A percentile compares a stretch with the other conserved stretches of the same genome.
These are phyloP conservation scores for Neofusicoccum sp. DNA, from an alignment of 2,329 filamentous ascomycete species.

Conservation along the genomic window DNA sequence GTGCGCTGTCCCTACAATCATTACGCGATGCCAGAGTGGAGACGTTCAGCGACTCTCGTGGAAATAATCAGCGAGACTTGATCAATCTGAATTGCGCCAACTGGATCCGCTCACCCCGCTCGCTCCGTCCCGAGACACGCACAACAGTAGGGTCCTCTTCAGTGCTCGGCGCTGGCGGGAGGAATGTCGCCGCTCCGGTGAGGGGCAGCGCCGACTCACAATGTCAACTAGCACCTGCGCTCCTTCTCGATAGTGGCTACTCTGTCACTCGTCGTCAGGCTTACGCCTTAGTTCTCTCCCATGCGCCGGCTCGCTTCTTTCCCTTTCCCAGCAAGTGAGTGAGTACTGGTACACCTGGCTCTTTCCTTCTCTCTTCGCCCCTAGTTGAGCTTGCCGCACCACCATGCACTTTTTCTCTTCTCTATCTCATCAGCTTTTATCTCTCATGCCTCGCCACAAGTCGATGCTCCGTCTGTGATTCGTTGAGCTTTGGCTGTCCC, in stretches of 20 bases:
- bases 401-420: neutral
- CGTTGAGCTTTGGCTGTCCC: neutral
- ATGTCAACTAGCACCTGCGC: neutral
- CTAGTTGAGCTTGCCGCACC: constrained; percentile 6
- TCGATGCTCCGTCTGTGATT: constrained; percentile 9
- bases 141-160: neutral
- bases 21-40: neutral
- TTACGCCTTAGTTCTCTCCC: neutral
- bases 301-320: neutral
- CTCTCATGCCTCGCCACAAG: constrained; percentile 8
- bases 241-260: neutral
- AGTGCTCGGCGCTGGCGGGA: neutral
- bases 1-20: constrained; percentile 1
- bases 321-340: neutral
- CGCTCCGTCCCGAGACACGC: neutral
- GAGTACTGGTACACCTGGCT: neutral
- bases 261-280: neutral
- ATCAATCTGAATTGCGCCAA: constrained; percentile 4
- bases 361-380: neutral
- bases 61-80: constrained; percentile 3
- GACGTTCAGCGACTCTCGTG: neutral
- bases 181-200: neutral
- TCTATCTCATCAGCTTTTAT: constrained; percentile 6
- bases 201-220: neutral
- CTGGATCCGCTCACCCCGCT: neutral